phyloP scores from a whole-genome alignment of 257 asterid genomes.

The Solanum chaucha region DNA sequence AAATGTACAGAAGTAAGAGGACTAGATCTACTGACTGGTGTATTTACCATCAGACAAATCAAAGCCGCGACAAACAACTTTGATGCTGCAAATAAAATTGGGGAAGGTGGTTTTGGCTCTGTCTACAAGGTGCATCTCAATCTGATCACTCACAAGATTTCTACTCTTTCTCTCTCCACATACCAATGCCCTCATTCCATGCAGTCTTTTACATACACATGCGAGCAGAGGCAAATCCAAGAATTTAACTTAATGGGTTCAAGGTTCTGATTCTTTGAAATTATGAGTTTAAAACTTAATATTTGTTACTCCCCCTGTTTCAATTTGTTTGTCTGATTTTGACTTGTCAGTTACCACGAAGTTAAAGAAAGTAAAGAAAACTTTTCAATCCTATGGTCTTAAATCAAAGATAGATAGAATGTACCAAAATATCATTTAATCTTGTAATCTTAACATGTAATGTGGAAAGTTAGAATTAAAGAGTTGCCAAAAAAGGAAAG shows the following conservation, averaged over 20 bases:
- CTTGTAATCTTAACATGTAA: neutral
- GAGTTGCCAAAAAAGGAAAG: neutral
- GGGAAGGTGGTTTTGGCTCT: constrained; percentile 16
- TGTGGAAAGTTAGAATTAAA: neutral
- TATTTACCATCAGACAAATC: constrained; percentile 6
- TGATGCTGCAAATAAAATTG: constrained; percentile 9
- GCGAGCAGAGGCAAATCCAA: neutral
- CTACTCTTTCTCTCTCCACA: neutral
- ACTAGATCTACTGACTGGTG: constrained; percentile 3
- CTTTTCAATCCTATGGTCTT: neutral
- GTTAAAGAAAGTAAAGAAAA: neutral
- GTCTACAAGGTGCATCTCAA: constrained; percentile 14
- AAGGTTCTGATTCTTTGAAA: neutral
- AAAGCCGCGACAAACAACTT: constrained; percentile 9
- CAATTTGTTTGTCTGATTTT: neutral
- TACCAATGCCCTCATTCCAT: neutral
- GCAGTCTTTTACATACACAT: neutral
- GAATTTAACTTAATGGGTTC: neutral
- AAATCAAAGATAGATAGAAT: too few species aligned
- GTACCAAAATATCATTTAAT: neutral
- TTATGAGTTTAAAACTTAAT: neutral
- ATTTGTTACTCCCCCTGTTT: neutral
- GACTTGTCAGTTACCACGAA: neutral
- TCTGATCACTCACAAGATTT: neutral
- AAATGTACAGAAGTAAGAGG: neutral